Evolutionary conservation across 1,284 basidiomycete genomes (phyloP).

Genomic region (Ustilago nuda): DNA sequence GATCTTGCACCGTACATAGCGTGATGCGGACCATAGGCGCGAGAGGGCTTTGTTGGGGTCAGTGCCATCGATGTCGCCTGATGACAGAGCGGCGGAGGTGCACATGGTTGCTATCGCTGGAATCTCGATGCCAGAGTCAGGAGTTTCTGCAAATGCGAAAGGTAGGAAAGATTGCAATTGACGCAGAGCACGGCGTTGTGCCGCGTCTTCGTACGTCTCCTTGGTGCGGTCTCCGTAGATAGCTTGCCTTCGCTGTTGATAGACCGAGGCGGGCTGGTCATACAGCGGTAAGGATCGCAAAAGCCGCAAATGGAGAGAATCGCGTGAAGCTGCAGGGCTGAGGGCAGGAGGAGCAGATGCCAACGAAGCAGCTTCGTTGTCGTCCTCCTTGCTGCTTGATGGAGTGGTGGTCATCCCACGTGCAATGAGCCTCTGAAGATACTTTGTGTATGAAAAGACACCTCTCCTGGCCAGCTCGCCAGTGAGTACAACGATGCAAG

Average conservation of each 20-base stretch:
- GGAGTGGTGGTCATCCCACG: slow-evolving; percentile 72
- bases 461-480: slow-evolving; percentile 81
- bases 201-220: slow-evolving; percentile 67
- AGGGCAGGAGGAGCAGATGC: neutral
- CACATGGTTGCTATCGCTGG: neutral
- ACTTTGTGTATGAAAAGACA: slow-evolving; percentile 84
- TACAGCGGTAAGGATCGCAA: slow-evolving; percentile 61
- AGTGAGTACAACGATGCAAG: slow-evolving; percentile 78
- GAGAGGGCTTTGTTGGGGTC: slow-evolving; percentile 20
- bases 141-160: slow-evolving; percentile 26
- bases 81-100: neutral
- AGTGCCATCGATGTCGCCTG: neutral
- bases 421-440: slow-evolving; percentile 85
- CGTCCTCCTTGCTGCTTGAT: slow-evolving; percentile 1
- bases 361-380: neutral
- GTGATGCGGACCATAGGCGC: slow-evolving; percentile 59
- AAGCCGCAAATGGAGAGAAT: slow-evolving; percentile 54
- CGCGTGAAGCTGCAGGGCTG: slow-evolving; percentile 14
- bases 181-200: slow-evolving; percentile 59
- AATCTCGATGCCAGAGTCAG: neutral
- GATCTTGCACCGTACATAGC: slow-evolving; percentile 49
- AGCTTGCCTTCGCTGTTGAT: slow-evolving; percentile 59
- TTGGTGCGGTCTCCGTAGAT: slow-evolving; percentile 63
- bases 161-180: slow-evolving; percentile 50
- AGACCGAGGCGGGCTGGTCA: slow-evolving; percentile 45